phyloP scores from a whole-genome alignment of 148 eudicot genomes.

The Arctostaphylos glauca region DNA sequence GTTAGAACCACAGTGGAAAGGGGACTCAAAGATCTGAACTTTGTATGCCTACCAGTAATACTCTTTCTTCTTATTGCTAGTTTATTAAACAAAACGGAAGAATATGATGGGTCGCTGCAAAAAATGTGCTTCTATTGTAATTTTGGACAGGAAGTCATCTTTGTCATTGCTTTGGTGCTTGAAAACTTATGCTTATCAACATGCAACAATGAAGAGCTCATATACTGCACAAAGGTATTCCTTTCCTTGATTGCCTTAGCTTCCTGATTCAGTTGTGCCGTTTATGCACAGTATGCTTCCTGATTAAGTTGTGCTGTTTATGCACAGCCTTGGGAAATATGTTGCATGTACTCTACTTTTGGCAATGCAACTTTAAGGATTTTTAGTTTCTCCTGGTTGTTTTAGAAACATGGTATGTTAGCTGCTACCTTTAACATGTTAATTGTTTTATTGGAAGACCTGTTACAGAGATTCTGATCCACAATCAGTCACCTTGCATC shows the following conservation, averaged over 20 bases:
- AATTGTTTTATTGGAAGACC: background rate
- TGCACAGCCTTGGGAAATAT: background rate
- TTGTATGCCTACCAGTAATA: slow-evolving; percentile 5
- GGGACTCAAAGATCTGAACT: slow-evolving; percentile 9
- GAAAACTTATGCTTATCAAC: slow-evolving; percentile 14
- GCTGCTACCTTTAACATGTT: background rate
- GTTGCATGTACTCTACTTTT: background rate
- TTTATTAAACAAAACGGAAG: background rate
- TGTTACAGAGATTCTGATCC: background rate
- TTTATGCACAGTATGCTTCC: background rate
- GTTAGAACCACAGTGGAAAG: slow-evolving; percentile 6
- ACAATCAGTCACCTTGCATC: background rate
- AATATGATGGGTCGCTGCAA: background rate
- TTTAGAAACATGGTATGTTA: background rate
- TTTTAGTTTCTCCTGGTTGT: background rate
- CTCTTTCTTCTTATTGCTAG: background rate
- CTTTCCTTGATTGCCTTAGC: slow-evolving; percentile 1
- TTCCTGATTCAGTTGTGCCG: background rate
- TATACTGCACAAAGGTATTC: slow-evolving; percentile 17
- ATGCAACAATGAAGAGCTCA: slow-evolving; percentile 13
- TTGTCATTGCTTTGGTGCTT: slow-evolving; percentile 7
- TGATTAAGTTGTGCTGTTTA: background rate
- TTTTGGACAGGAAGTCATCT: slow-evolving; percentile 1
- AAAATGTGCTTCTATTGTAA: background rate
- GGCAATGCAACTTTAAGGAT: background rate